phyloP scores from a whole-genome alignment of 352 stramenopile species.

The Thalassiosira hispida region DNA sequence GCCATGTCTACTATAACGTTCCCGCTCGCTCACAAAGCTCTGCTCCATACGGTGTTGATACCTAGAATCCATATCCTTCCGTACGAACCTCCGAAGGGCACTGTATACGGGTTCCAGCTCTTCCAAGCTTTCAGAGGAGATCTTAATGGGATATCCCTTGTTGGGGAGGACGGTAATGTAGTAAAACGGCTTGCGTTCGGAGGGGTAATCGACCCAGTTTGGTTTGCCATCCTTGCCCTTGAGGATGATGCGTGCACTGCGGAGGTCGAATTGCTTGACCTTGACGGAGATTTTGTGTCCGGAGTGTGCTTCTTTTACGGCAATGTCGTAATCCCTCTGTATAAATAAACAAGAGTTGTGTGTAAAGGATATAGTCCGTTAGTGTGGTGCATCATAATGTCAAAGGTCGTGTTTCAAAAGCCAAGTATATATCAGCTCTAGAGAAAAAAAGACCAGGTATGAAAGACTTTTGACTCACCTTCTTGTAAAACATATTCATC shows the following conservation, averaged over 20 bases:
- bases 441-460: background rate
- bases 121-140: constrained; percentile 72
- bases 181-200: constrained; percentile 72
- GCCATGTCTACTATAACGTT: too few species aligned
- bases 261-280: constrained; percentile 84
- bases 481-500: constrained; percentile 85
- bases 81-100: constrained; percentile 71
- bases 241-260: constrained; percentile 78
- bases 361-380: too few species aligned
- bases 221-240: constrained; percentile 75
- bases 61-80: constrained; percentile 42
- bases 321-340: constrained; percentile 82
- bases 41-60: constrained; percentile 13
- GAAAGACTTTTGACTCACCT: constrained; percentile 53
- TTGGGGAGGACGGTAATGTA: constrained; percentile 81
- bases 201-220: constrained; percentile 81
- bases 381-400: background rate
- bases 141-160: constrained; percentile 84
- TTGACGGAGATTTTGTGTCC: constrained; percentile 80
- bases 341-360: background rate
- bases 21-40: background rate
- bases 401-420: background rate
- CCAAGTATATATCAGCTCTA: background rate
- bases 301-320: constrained; percentile 81
- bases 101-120: constrained; percentile 81